Evolutionary conservation across 2,329 filamentous ascomycete genomes (phyloP).

Genomic region (Aspergillus sp.): DNA sequence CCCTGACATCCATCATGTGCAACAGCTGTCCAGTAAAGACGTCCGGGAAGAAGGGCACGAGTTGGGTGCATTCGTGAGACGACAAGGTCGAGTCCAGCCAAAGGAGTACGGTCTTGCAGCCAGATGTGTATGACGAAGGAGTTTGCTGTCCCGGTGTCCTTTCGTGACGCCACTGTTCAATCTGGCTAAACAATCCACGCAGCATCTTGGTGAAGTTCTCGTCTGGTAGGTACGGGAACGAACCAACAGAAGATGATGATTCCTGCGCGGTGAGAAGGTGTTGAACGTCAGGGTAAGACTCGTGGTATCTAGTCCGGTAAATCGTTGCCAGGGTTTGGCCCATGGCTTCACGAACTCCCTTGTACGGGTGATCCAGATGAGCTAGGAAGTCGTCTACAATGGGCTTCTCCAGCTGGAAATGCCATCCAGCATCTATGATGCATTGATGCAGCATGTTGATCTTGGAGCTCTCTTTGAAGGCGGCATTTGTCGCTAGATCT

Average conservation of each 20-base stretch:
- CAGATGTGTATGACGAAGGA: constrained; percentile 87
- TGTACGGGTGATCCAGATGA: constrained; percentile 95
- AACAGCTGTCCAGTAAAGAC: constrained; percentile 85
- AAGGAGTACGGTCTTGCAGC: constrained; percentile 87
- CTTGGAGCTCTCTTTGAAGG: constrained; percentile 98
- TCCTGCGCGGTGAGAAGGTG: constrained; percentile 72
- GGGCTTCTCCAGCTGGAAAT: constrained; percentile 83
- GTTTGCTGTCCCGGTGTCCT: constrained; percentile 82
- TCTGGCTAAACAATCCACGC: constrained; percentile 63
- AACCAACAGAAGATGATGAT: constrained; percentile 69
- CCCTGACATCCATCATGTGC: constrained; percentile 99
- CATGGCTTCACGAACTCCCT: constrained; percentile 91
- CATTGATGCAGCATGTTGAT: constrained; percentile 83
- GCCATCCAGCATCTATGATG: constrained; percentile 85
- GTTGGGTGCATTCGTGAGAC: constrained; percentile 84
- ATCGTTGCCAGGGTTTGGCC: constrained; percentile 81
- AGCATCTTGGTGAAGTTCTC: constrained; percentile 67
- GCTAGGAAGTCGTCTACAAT: constrained; percentile 81
- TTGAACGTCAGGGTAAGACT: constrained; percentile 76
- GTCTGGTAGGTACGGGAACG: constrained; percentile 70
- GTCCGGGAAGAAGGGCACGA: constrained; percentile 83
- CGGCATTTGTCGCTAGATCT: constrained; percentile 90
- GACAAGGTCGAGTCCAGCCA: constrained; percentile 91
- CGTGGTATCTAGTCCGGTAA: constrained; percentile 85
- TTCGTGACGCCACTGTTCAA: constrained; percentile 82